Evolutionary conservation across 2,329 filamentous ascomycete genomes (phyloP), one percentile per base, ranked within the genome.

Genomic region (Fonsecaea nubica): DNA sequence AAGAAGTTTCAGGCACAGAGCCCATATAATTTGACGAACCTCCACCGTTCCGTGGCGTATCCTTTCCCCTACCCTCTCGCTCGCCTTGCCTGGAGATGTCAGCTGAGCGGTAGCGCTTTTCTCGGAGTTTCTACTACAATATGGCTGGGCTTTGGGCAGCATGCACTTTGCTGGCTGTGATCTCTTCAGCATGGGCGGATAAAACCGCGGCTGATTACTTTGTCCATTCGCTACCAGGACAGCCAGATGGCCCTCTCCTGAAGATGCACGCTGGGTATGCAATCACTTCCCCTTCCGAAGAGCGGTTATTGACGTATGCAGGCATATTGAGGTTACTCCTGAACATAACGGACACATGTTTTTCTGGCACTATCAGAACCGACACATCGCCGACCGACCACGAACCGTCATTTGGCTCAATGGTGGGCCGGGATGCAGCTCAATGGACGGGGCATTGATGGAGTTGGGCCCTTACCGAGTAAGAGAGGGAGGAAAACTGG

Each of bases 261-360:
- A 97, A 97, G 84, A 98, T 98, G 94, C 95, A 98, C 85, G 94
- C 95, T 82, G 95, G 95, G 92, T 97, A 83, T 83, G 90, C 80
- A 35, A 25, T 53, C 33, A 61, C 35, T 55, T 38, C 25, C 4
- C 35, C 2, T 25, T 1, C 10, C 13, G 54, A 21, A 50, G 62
- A 38, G 50, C 32, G 33, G 9, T 38, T 56, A 32, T 57, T 60
- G 36, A 63, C 65, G 12, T 57, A 58, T 53, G 32, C 76, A 97
- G 93, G 62, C 95, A 99, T 81, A 90, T 99, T 78, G 93, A 98
- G 80, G 86, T 99, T 74, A 91, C 89, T 38, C 87, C 90, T 21
- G 89, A 92, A 72, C 87, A 90, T 77, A 92, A 98, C 77, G 94
- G 92, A 73, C 96, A 98, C 79, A 81, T 99, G 18, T 99, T 98